These are phyloP conservation scores for Candida sanyiensis DNA, from an alignment of 805 yeast genomes.

Conservation along the genomic window DNA sequence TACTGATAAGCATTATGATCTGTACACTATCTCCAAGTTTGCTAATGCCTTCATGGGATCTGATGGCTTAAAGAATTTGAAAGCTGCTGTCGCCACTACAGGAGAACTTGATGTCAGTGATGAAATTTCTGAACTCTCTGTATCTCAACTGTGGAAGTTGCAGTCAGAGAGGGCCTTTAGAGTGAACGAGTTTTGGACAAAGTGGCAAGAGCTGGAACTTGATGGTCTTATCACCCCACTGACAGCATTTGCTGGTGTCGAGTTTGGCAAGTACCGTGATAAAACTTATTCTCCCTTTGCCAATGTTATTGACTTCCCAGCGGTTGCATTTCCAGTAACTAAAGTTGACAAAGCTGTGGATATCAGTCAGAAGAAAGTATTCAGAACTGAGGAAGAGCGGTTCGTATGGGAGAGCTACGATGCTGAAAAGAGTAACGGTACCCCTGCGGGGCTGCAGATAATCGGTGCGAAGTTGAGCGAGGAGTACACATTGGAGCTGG, in stretches of 20 bases:
- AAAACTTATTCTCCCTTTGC: constrained; percentile 48
- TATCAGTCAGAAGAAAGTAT: not conserved
- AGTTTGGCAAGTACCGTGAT: constrained; percentile 30
- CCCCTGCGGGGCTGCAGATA: constrained; percentile 20
- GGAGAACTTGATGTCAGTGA: constrained; percentile 33
- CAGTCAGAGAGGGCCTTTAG: constrained; percentile 33
- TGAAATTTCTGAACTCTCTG: constrained; percentile 32
- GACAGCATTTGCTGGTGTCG: constrained; percentile 39
- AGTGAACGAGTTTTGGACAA: constrained; percentile 31
- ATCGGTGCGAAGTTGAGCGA: constrained; percentile 22
- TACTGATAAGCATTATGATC: constrained; percentile 23
- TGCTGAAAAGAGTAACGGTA: constrained; percentile 9
- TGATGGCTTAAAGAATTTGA: constrained; percentile 6
- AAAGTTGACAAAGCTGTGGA: constrained; percentile 35
- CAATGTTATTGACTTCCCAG: constrained; percentile 50
- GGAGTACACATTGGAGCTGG: constrained; percentile 18
- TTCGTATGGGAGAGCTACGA: constrained; percentile 10
- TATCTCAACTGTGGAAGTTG: constrained; percentile 36
- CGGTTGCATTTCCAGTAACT: constrained; percentile 50
- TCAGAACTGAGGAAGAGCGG: constrained; percentile 6
- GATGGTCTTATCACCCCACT: constrained; percentile 49
- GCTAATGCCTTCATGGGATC: constrained; percentile 29
- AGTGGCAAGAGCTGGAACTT: constrained; percentile 35
- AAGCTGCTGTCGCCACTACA: constrained; percentile 16
- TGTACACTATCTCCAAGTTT: constrained; percentile 10